Base-by-base conservation (phyloP, 805 yeast genomes). In the Komagataella pseudopastoris region DNA sequence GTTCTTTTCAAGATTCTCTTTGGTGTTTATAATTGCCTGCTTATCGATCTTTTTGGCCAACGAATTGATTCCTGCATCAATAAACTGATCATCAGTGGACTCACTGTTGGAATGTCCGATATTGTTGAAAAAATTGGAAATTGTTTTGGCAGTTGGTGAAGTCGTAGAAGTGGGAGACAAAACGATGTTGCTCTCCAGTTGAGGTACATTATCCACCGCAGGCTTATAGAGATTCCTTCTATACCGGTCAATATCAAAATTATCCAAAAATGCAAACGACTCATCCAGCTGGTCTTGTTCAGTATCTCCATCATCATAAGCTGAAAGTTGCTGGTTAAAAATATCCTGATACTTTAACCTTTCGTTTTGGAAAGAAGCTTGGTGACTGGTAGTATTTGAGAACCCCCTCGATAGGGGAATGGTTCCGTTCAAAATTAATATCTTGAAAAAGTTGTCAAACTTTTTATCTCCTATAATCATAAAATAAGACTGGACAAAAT, bases 381-480 rank as follows among this genome's bases (percentile, higher is more conserved):
- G 50, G 60, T 59, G 50, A 69, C 53, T 30, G n/a, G 39, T 14
- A 30, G 20, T 50, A 43, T 6, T 50, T 50, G 5, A 39, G 46
- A 47, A 30, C 5, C 39, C 39, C 46, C 52, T 30, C 6, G 39
- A n/a, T 7, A 30, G 39, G 39, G 20, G 70, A 58, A 53, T 62
- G 60, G 49, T 55, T 6, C 85, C 83, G 62, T 86, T 87, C 53
- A 86, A 69, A 20, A 71, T 75, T 51, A 88, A 67, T 2, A 88
- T 67, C 59, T 85, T 87, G 53, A 66, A 64, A 61, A 87, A 86
- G 60, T 88, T 88, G 8, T 65, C 63, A 24, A 77, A 66, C 23
- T 80, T 77, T 48, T 72, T 72, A 64, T 88, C 96, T 6, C 82
- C 82, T 50, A 88, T 72, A 12, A 85, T 67, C 51, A 73, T 71